Conservation (phyloP, 495 filamentous ascomycete species). For the Delitschia confertaspora region DNA sequence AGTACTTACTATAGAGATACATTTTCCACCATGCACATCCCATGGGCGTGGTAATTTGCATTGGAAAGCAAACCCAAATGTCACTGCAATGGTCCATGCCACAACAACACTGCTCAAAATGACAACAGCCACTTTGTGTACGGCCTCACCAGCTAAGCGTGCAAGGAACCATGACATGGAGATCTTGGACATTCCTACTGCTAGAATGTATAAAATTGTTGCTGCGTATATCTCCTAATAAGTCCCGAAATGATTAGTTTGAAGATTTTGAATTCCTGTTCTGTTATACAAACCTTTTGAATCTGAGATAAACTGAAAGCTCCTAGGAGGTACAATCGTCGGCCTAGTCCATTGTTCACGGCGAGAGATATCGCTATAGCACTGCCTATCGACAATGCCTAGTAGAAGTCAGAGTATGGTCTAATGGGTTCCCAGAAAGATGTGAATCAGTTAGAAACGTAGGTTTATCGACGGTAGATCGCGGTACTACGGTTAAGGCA, state of each 20-base stretch:
- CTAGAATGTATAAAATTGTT: slow-evolving; percentile 11
- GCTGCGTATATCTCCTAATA: slow-evolving; percentile 14
- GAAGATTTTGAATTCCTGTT: slow-evolving; percentile 1
- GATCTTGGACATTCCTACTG: slow-evolving; percentile 11
- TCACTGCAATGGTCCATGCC: slow-evolving; percentile 9
- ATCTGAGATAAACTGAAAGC: neutral
- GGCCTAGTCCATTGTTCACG: slow-evolving; percentile 4
- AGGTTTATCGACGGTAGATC: neutral
- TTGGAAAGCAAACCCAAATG: slow-evolving; percentile 5
- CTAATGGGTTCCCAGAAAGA: too few relatives aligned
- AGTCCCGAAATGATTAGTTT: neutral
- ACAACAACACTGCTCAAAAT: slow-evolving; percentile 1
- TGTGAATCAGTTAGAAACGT: neutral
- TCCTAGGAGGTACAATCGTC: neutral
- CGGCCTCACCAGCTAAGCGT: slow-evolving; percentile 1
- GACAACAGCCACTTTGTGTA: slow-evolving; percentile 4
- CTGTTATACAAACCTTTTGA: slow-evolving; percentile 3
- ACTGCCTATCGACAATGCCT: slow-evolving; percentile 7
- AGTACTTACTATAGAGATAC: slow-evolving; percentile 9
- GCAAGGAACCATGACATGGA: slow-evolving; percentile 11
- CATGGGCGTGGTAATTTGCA: slow-evolving; percentile 10
- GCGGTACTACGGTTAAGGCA: neutral
- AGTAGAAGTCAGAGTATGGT: neutral
- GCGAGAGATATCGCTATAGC: slow-evolving; percentile 5
- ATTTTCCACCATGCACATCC: slow-evolving; percentile 10